Conservation (phyloP, 352 stramenopile genomes). For the Globisporangium orthogonon region DNA sequence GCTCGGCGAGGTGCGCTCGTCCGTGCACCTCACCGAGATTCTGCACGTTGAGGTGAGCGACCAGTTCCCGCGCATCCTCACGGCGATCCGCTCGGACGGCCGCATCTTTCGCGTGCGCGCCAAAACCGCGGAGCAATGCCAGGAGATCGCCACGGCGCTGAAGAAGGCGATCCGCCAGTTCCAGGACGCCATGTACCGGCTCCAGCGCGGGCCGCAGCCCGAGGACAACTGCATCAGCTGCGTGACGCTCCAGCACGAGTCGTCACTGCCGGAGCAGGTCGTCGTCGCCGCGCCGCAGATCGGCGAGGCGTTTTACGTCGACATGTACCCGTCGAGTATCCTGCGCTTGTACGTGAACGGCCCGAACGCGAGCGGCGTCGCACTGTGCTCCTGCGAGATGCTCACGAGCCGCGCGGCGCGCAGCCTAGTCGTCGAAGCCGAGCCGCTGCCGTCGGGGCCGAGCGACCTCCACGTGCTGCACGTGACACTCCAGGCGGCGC, state of each 20-base stretch:
- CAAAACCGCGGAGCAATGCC: conserved; percentile 57
- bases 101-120: conserved; percentile 67
- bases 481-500: conserved; percentile 31
- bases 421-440: conserved; percentile 28
- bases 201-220: conserved; percentile 54
- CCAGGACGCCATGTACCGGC: conserved; percentile 60
- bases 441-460: conserved; percentile 20
- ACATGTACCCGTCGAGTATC: conserved; percentile 69
- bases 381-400: conserved; percentile 53
- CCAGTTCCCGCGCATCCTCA: conserved; percentile 61
- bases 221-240: conserved; percentile 68
- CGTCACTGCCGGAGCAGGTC: conserved; percentile 50
- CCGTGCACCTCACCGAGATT: conserved; percentile 73
- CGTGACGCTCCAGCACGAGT: conserved; percentile 71
- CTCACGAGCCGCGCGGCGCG: conserved; percentile 16
- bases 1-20: conserved; percentile 59
- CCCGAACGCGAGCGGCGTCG: conserved; percentile 47
- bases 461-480: conserved; percentile 31
- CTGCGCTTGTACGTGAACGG: conserved; percentile 66
- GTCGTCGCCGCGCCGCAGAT: conserved; percentile 42
- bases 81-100: conserved; percentile 64
- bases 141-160: conserved; percentile 41
- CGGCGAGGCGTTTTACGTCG: conserved; percentile 41
- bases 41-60: conserved; percentile 73
- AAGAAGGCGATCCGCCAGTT: conserved; percentile 60